phyloP scores from a whole-genome alignment of 768 basidiomycete species.

The Xerocomellus dryophilus region DNA sequence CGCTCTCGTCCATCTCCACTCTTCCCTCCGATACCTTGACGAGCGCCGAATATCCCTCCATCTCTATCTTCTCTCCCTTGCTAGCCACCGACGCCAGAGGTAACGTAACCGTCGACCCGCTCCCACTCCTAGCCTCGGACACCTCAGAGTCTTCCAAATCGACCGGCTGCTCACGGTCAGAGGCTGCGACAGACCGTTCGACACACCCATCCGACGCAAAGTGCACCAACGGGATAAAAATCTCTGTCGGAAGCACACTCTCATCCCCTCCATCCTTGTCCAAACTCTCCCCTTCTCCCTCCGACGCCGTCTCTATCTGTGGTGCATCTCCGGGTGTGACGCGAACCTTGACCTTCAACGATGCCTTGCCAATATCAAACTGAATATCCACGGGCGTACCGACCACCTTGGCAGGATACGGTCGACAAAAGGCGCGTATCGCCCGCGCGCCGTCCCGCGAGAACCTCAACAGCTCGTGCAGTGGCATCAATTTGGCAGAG shows the following conservation, averaged over 20 bases:
- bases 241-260: conserved; percentile 68
- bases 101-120: conserved; percentile 18
- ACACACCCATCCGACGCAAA: conserved; percentile 53
- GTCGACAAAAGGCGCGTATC: conserved; percentile 77
- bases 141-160: not conserved
- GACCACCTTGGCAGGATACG: conserved; percentile 74
- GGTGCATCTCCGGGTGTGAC: conserved; percentile 59
- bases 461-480: conserved; percentile 46
- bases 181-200: conserved; percentile 13
- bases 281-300: not conserved
- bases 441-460: conserved; percentile 86
- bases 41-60: conserved; percentile 36
- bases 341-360: conserved; percentile 64
- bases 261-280: conserved; percentile 19
- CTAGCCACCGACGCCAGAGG: not conserved
- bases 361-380: conserved; percentile 72
- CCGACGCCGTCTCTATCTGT: not conserved
- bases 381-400: conserved; percentile 63
- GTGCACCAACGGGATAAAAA: conserved; percentile 88
- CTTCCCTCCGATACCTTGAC: conserved; percentile 47
- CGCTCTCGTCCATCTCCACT: conserved; percentile 45
- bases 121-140: not conserved
- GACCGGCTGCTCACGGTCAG: not conserved
- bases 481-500: not conserved
- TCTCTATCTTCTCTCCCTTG: conserved; percentile 11